Evolutionary conservation across 352 stramenopile genomes (phyloP).

Genomic region (Globisporangium radiosum): DNA sequence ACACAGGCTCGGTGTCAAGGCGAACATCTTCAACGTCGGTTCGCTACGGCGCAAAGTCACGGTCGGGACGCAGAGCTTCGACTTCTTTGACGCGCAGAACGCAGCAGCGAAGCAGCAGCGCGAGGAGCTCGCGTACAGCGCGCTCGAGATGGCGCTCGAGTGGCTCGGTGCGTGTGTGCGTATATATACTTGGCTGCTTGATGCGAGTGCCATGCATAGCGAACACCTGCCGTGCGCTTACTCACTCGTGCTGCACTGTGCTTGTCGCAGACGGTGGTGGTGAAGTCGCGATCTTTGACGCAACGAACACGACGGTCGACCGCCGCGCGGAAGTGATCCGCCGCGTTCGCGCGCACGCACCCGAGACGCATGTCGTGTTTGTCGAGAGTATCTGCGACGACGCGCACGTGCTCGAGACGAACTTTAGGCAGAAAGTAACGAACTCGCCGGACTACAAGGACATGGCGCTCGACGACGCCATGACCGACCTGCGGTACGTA

Average conservation of each 20-base stretch:
- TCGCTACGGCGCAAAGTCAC: slow-evolving; percentile 84
- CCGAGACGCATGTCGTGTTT: slow-evolving; percentile 56
- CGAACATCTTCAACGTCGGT: slow-evolving; percentile 88
- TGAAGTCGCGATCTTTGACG: slow-evolving; percentile 72
- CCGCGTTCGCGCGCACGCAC: slow-evolving; percentile 14
- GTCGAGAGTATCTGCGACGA: slow-evolving; percentile 85
- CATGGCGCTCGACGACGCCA: slow-evolving; percentile 35
- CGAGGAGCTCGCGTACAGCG: slow-evolving; percentile 58
- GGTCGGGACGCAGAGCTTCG: slow-evolving; percentile 38
- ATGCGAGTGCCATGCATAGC: no score
- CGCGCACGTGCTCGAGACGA: slow-evolving; percentile 40
- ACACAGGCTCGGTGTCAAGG: slow-evolving; percentile 30
- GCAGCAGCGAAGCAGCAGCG: slow-evolving; percentile 45
- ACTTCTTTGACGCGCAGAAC: slow-evolving; percentile 87
- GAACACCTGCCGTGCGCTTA: not conserved
- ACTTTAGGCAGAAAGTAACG: slow-evolving; percentile 42
- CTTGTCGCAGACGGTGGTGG: slow-evolving; percentile 19
- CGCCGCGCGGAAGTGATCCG: slow-evolving; percentile 22
- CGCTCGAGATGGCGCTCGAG: slow-evolving; percentile 27
- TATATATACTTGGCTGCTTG: no score
- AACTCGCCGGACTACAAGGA: slow-evolving; percentile 57
- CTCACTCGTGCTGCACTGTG: not conserved
- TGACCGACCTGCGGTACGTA: slow-evolving; percentile 42
- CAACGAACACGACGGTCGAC: slow-evolving; percentile 63
- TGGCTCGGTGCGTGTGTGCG: slow-evolving; percentile 24